These are phyloP conservation scores for Silene vulgaris DNA, from an alignment of 179 eudicot genomes.

Conservation along the genomic window DNA sequence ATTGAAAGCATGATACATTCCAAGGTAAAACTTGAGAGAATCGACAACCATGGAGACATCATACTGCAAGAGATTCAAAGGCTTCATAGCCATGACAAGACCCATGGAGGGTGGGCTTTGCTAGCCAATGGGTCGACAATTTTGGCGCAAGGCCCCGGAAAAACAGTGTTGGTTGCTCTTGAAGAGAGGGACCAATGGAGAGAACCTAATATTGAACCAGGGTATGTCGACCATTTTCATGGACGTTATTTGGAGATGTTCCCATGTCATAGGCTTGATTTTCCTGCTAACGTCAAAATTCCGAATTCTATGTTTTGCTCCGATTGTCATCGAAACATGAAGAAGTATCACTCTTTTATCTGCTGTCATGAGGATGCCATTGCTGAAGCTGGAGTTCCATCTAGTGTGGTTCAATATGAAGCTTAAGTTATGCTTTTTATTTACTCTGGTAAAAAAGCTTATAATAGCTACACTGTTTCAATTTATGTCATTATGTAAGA, in stretches of 20 bases:
- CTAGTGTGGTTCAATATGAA: slow-evolving; percentile 22
- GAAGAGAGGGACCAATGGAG: slow-evolving; percentile 39
- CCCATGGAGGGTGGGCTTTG: slow-evolving; percentile 53
- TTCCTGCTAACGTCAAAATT: slow-evolving; percentile 34
- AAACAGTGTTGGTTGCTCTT: slow-evolving; percentile 27
- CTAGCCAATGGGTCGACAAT: slow-evolving; percentile 46
- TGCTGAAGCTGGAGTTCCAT: slow-evolving; percentile 9
- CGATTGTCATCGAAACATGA: slow-evolving; percentile 51
- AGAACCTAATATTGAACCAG: slow-evolving; percentile 24
- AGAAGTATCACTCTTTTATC: slow-evolving; percentile 38
- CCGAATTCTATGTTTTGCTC: slow-evolving; percentile 57
- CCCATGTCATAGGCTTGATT: slow-evolving; percentile 55
- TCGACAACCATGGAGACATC: slow-evolving; percentile 34
- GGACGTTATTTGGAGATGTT: slow-evolving; percentile 22
- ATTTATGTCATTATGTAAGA: too few species aligned
- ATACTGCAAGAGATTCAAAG: slow-evolving; percentile 55
- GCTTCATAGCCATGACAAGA: slow-evolving; percentile 55
- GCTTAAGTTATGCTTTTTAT: slow-evolving; percentile 7
- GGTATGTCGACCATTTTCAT: slow-evolving; percentile 27
- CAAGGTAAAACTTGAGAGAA: slow-evolving; percentile 43
- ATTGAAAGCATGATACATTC: slow-evolving; percentile 69
- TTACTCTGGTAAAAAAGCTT: not conserved
- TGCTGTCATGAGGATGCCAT: slow-evolving; percentile 56
- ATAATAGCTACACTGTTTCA: too few species aligned
- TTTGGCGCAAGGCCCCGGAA: slow-evolving; percentile 38